Base-by-base conservation (phyloP, 352 stramenopile species). In the Lagenidium sp. region DNA sequence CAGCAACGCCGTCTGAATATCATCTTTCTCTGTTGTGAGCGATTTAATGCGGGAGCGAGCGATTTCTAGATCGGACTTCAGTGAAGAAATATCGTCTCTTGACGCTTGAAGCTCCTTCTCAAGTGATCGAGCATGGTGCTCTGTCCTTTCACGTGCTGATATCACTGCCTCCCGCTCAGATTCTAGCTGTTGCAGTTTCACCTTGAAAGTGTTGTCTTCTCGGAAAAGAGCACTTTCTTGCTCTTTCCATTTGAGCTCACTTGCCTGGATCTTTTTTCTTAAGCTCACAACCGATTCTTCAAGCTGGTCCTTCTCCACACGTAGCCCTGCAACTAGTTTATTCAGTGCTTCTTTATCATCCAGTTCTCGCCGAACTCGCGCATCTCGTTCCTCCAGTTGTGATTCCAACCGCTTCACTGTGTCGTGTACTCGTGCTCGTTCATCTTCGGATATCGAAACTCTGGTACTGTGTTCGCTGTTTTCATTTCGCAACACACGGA, bases 401-500 rank as follows among this genome's bases (percentile, higher is more conserved):
- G 16, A 31, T 36, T 66, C 56, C 3, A 65, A 42, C 20, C 37
- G 28, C 37, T 55, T 49, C 6, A 61, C 42, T 1, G n/a, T 38
- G 6, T 60, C 52, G 4, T 13, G 24, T 11, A 40, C 34, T 4
- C 50, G 50, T 18, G 15, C 49, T 4, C 19, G n/a, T 12, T 65
- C 63, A 2, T 68, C 59, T 40, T 67, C 53, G 13, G 45, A 40
- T 11, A 52, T 35, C 24, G 65, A 63, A 2, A 24, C 41, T 13
- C 53, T 42, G 2, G 47, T 28, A 19, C 46, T 32, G 15, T 63
- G 46, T 13, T 65, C 56, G 23, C 43, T 60, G 24, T 61, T 64
- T 30, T 75, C 64, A 3, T 44, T 51, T 11, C 53, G 51, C 21
- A 71, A 47, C 10, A 54, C 13, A 25, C 60, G 54, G 13, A 68